Base-by-base conservation (phyloP, 441 rosid species). In the Aleurites moluccanus region DNA sequence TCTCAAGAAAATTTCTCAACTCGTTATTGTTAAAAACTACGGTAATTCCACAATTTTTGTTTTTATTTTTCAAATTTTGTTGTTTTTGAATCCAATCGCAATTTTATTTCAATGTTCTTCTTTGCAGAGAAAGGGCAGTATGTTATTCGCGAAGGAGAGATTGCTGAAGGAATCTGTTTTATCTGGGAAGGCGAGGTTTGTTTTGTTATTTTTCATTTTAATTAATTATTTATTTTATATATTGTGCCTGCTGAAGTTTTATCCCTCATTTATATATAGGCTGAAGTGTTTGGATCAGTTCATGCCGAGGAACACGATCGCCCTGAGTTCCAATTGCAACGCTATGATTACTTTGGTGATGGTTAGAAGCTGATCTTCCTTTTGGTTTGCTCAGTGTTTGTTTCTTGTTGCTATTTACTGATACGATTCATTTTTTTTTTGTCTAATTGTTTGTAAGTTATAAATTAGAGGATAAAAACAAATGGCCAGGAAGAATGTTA, bases 141-240 rank as follows among this genome's bases (percentile, higher is more conserved):
- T 80, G 88, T 93, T 71, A 83, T 88, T 75, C 90, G 87, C 0
- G 92, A 84, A 77, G 98, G 92, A 44, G 95, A 92, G 77, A 67
- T 77, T 76, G 91, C 91, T 72, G 90, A 93, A 75, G 99, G 99
- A 71, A 74, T 90, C 62, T 93, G 87, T 82, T 89, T 96, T 68
- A 85, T 93, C 25, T 93, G 91, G 86, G 88, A 88, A 65, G 98
- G 99, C 78, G 94, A 91, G 97, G 99, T 92, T 72, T 67, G 78
- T 80, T 44, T 20, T 8, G 23, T 30, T 11, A 66, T 74, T 63
- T 52, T 8, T 23, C 13, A 11, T 53, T 44, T 10, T 49, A 10
- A n/a, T 69, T 60, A n/a, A 38, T 38, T 38, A 2, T 67, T 56
- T 20, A 38, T 65, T 49, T 9, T 25, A 21, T 50, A n/a, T 50